Percentiles rank a stretch among this genome's conserved stretches.
Evolutionary conservation across 2,329 filamentous ascomycete species (phyloP).

Genomic region (Juglanconis sp.): DNA sequence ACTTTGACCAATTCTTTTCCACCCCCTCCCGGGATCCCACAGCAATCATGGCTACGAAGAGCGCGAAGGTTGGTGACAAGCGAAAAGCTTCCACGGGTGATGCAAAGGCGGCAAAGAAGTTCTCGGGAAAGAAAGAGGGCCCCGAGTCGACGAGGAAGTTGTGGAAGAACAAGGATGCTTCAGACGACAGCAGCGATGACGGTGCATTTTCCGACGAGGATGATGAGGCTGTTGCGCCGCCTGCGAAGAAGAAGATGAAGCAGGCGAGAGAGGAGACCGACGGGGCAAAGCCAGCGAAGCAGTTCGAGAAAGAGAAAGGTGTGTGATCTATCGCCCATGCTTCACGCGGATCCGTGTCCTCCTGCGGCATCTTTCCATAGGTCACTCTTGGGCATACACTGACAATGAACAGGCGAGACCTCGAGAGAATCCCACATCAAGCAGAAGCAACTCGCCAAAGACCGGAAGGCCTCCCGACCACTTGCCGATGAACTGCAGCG

Average conservation of each 20-base stretch:
- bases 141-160: constrained; percentile 31
- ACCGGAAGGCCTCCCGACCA: constrained; percentile 89
- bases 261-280: constrained; percentile 27
- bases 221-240: constrained; percentile 50
- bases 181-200: constrained; percentile 35
- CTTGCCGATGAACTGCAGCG: constrained; percentile 84
- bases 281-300: constrained; percentile 30
- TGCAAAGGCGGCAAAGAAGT: constrained; percentile 42
- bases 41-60: constrained; percentile 46
- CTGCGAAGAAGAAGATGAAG: constrained; percentile 34
- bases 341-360: not conserved
- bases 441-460: constrained; percentile 82
- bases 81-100: constrained; percentile 48
- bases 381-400: not conserved
- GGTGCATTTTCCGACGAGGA: constrained; percentile 47
- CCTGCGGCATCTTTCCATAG: too few relatives aligned
- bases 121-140: constrained; percentile 48
- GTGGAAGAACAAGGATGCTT: constrained; percentile 31
- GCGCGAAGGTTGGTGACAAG: constrained; percentile 46
- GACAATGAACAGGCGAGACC: constrained; percentile 47
- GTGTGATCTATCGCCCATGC: not conserved
- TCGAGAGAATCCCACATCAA: constrained; percentile 88
- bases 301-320: constrained; percentile 40
- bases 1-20: not conserved
- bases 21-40: not conserved